phyloP scores from a whole-genome alignment of 2,329 filamentous ascomycete species.

The Aspergillus ibericus region DNA sequence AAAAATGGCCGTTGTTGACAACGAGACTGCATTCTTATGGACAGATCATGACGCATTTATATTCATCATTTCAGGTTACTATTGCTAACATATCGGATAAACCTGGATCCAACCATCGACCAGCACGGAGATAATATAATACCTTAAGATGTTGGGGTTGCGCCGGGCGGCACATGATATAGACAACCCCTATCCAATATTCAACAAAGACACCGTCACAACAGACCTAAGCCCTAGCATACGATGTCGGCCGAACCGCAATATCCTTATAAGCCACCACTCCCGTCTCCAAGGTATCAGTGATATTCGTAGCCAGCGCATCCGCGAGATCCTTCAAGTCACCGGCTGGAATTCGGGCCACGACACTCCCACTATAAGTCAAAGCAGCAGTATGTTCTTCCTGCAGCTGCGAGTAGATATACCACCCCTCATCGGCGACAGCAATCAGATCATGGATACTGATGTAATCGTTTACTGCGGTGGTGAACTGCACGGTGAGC shows the following conservation, averaged over 20 bases:
- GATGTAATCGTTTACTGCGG: neutral
- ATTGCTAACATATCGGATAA: no score
- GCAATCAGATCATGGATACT: neutral
- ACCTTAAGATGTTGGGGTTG: no score
- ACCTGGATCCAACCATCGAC: no score
- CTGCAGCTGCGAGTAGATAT: slow-evolving; percentile 2
- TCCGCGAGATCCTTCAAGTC: neutral
- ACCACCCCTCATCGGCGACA: neutral
- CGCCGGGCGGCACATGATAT: no score
- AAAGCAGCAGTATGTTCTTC: neutral
- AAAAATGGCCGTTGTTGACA: no score
- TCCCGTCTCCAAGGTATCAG: neutral
- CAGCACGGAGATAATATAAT: no score
- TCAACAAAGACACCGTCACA: neutral
- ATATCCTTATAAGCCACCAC: neutral
- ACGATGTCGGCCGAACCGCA: neutral
- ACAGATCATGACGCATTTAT: no score
- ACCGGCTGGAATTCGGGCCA: neutral
- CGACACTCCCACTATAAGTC: neutral
- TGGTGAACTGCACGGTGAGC: neutral
- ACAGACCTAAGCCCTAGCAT: slow-evolving; percentile 2
- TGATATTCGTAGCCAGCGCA: neutral
- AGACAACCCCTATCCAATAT: no score
- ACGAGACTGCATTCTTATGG: no score
- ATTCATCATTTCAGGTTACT: no score